Evolutionary conservation across 495 filamentous ascomycete genomes (phyloP).

Genomic region (Aspergillus funiculosus): DNA sequence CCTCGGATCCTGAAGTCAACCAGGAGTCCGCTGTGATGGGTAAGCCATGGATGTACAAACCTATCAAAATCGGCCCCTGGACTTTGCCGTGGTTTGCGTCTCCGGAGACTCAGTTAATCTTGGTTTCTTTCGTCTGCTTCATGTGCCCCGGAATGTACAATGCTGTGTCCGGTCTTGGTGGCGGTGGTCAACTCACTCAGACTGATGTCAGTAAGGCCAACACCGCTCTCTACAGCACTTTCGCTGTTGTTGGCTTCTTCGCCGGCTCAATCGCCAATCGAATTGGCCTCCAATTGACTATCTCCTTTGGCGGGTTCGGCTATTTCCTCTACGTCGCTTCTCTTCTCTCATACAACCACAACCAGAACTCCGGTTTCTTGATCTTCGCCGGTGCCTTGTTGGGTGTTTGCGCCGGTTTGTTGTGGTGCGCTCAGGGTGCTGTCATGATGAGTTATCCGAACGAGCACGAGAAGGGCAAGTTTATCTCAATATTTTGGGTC

Average conservation of each 20-base stretch:
- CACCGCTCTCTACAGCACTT: conserved; percentile 74
- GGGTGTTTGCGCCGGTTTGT: conserved; percentile 72
- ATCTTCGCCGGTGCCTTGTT: conserved; percentile 55
- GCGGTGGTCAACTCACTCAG: conserved; percentile 57
- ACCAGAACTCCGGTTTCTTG: conserved; percentile 52
- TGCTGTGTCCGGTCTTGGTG: conserved; percentile 69
- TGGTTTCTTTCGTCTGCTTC: conserved; percentile 84
- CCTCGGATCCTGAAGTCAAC: conserved; percentile 25
- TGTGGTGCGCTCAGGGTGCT: conserved; percentile 90
- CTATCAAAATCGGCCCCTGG: conserved; percentile 47
- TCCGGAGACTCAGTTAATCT: conserved; percentile 63
- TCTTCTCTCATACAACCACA: conserved; percentile 79
- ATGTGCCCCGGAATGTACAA: conserved; percentile 87
- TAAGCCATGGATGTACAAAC: conserved; percentile 64
- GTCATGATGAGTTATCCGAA: conserved; percentile 94
- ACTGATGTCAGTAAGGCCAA: conserved; percentile 62
- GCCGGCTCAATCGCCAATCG: conserved; percentile 73
- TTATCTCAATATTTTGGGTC: conserved; percentile 87
- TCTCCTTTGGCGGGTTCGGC: conserved; percentile 77
- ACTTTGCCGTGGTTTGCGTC: conserved; percentile 68
- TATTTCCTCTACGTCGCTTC: conserved; percentile 79
- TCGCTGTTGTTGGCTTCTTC: conserved; percentile 82
- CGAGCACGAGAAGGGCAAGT: conserved; percentile 77
- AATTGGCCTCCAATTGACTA: conserved; percentile 65
- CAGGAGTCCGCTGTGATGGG: conserved; percentile 27